phyloP scores from a whole-genome alignment of 768 basidiomycete genomes.

The Russula sp. region DNA sequence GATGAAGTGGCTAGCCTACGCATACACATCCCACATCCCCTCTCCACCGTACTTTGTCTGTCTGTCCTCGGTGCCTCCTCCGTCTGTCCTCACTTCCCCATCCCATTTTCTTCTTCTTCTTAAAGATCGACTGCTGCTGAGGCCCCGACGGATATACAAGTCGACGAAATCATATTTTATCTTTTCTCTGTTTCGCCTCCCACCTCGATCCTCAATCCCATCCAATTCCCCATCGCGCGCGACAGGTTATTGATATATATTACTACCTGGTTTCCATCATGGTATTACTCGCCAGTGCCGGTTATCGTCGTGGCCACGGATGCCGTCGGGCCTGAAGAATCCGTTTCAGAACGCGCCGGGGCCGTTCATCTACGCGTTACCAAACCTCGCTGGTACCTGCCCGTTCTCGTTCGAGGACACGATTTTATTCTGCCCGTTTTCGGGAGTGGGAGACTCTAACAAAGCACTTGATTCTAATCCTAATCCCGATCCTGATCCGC shows the following conservation, averaged over 20 bases:
- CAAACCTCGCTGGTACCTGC: conserved; percentile 3
- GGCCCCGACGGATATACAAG: neutral
- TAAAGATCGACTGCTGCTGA: neutral
- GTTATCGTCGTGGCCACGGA: neutral
- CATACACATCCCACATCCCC: neutral
- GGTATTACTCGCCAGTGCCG: neutral
- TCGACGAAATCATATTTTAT: neutral
- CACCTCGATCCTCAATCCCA: neutral
- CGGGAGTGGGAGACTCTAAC: neutral
- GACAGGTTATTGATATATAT: neutral
- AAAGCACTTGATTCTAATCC: no score
- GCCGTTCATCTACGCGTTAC: conserved; percentile 18
- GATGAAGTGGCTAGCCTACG: neutral
- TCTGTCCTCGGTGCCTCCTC: neutral
- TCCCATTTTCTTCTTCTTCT: no score
- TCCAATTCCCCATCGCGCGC: no score
- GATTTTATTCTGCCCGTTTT: neutral
- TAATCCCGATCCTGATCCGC: no score
- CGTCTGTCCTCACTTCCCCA: no score
- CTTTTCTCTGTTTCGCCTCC: neutral
- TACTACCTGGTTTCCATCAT: neutral
- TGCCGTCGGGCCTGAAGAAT: conserved; percentile 2
- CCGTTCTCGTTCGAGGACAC: neutral
- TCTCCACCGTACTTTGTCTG: neutral
- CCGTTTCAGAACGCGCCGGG: conserved; percentile 24